Evolutionary conservation across 2,329 filamentous ascomycete species (phyloP), one percentile per base, ranked within the genome.

Genomic region (Graphilbum ipis-grandicollis): DNA sequence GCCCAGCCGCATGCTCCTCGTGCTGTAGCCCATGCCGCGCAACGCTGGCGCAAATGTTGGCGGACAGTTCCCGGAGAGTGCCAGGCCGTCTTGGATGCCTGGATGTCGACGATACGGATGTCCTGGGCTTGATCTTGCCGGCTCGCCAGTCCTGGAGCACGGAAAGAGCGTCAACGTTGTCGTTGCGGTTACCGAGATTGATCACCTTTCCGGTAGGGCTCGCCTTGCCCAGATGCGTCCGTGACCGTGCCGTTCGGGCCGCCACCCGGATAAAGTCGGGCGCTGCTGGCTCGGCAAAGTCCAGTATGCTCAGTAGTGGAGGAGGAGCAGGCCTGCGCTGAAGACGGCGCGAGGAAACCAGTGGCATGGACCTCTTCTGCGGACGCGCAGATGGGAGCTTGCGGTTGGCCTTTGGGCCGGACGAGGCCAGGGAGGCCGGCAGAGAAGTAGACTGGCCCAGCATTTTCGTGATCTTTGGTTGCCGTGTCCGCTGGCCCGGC

Each of bases 231-330:
- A 65, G 56, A 12, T 61, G 58, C 19, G 43, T 47, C 25, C 59
- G 62, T 36, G 52, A 58, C 37, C 55, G 65, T 4, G 63, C 71
- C 36, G 68, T 60, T 14, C 74, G 68, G 31, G 70, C 71, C 35
- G 74, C 74, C 47, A 79, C 62, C 41, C 62, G 71, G 25, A 79
- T 53, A 43, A 78, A 78, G 2, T 50, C 53, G 2, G 74, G 74
- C 1, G 70, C 67, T 39, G 58, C 47, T 2, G 56, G 49, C 42
- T 66, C 63, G 32, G 67, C 57, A 18, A 74, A 63, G 50, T 78
- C 73, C n/a, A 77, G 48, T 38, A 78, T 75, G 44, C 73, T 66
- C 17, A 78, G 57, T 17, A 50, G 53, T 4, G 68, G 68, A n/a
- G 65, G 54, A 2, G 38, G 36, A 15, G 23, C 12, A 9, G 25